Evolutionary conservation across 352 stramenopile species (phyloP).

Genomic region (Globisporangium polare): DNA sequence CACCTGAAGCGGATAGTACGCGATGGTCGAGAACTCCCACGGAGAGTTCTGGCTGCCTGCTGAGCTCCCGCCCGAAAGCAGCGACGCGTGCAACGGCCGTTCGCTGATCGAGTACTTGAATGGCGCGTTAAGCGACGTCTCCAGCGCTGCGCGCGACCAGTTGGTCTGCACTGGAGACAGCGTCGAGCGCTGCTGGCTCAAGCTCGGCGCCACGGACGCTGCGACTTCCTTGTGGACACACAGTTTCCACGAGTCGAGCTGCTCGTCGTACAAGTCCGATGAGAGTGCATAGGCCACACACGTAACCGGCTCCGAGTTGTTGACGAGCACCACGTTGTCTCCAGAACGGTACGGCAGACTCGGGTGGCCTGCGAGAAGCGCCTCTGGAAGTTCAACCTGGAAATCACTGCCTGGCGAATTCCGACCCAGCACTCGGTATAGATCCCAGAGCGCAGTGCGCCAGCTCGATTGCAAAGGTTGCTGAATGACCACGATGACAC

Average conservation of each 20-base stretch:
- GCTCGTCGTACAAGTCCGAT: conserved; percentile 86
- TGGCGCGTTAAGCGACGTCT: conserved; percentile 41
- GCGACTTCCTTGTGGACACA: conserved; percentile 42
- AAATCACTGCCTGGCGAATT: conserved; percentile 66
- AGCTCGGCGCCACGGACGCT: conserved; percentile 17
- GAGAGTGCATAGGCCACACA: conserved; percentile 94
- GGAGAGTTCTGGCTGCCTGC: conserved; percentile 28
- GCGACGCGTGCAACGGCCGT: conserved; percentile 55
- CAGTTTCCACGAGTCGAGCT: conserved; percentile 63
- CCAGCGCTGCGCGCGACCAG: conserved; percentile 60
- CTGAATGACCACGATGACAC: not conserved
- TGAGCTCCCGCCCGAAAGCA: conserved; percentile 39
- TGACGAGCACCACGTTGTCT: conserved; percentile 89
- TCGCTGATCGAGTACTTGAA: conserved; percentile 66
- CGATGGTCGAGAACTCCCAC: conserved; percentile 73
- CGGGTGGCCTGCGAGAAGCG: conserved; percentile 76
- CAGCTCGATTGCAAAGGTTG: conserved; percentile 34
- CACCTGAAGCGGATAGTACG: conserved; percentile 81
- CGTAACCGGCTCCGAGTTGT: conserved; percentile 92
- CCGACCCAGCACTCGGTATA: conserved; percentile 59
- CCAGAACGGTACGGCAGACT: conserved; percentile 87
- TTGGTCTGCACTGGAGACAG: conserved; percentile 43
- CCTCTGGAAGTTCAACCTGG: conserved; percentile 61
- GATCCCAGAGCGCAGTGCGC: conserved; percentile 63
- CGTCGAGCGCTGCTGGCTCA: conserved; percentile 8